These are phyloP conservation scores for Gigaspora rosea DNA, from an alignment of 192 early-diverging fungal species.

Conservation along the genomic window DNA sequence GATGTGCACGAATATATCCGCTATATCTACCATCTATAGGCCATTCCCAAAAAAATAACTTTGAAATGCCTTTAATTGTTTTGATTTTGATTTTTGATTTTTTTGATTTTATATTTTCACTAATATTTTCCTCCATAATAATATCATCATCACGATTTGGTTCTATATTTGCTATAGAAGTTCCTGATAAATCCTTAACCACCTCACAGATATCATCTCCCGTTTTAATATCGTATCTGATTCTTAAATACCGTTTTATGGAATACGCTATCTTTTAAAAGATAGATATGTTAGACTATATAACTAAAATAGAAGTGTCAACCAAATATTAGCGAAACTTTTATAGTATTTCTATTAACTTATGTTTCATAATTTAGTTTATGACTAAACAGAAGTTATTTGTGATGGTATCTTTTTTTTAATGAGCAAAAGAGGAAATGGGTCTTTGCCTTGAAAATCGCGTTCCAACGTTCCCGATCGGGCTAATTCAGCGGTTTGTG, in stretches of 20 bases:
- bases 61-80: slow-evolving; percentile 6
- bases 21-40: not conserved
- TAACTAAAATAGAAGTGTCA: too few relatives aligned
- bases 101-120: not conserved
- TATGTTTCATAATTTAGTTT: too few relatives aligned
- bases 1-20: not conserved
- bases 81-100: not conserved
- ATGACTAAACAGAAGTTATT: too few relatives aligned
- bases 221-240: not conserved
- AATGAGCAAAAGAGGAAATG: too few relatives aligned
- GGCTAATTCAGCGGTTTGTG: too few relatives aligned
- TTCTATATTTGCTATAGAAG: not conserved
- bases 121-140: not conserved
- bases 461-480: too few relatives aligned
- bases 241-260: not conserved
- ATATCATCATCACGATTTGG: not conserved
- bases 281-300: too few relatives aligned
- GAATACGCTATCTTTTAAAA: too few relatives aligned
- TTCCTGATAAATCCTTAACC: not conserved
- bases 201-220: not conserved
- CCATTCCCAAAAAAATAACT: not conserved
- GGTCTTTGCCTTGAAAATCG: too few relatives aligned
- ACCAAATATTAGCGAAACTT: too few relatives aligned
- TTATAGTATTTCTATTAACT: too few relatives aligned
- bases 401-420: too few relatives aligned